A percentile compares a stretch with the other conserved stretches of the same genome.
phyloP scores from a whole-genome alignment of 768 basidiomycete genomes.

The Termitomyces sp. region DNA sequence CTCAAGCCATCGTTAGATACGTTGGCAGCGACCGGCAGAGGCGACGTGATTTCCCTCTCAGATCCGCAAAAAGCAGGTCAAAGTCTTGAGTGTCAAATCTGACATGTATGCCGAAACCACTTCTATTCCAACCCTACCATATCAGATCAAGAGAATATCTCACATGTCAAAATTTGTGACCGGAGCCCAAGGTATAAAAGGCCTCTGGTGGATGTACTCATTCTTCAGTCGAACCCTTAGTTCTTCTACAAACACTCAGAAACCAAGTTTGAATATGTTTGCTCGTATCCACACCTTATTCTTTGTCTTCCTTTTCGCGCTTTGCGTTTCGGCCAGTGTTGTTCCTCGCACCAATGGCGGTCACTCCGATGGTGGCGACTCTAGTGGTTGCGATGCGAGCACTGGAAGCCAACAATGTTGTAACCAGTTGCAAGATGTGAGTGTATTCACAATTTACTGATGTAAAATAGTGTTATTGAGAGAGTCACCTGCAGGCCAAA shows the following conservation, averaged over 20 bases:
- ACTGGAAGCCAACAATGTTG: conserved; percentile 6
- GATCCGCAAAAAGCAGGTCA: no score
- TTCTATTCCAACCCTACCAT: background rate
- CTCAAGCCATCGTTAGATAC: background rate
- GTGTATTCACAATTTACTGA: background rate
- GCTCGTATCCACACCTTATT: conserved; percentile 10
- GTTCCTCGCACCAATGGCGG: conserved; percentile 2
- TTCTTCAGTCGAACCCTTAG: conserved; percentile 2
- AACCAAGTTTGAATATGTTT: conserved; percentile 3
- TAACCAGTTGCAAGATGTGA: background rate
- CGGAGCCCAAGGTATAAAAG: conserved; percentile 2
- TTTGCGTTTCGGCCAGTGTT: conserved; percentile 1
- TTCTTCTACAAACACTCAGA: conserved; percentile 2
- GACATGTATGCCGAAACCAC: background rate
- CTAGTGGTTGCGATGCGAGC: background rate
- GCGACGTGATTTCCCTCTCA: background rate
- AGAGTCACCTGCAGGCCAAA: background rate
- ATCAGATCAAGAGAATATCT: background rate
- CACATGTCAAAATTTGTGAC: background rate
- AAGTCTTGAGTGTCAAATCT: no score
- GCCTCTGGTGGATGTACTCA: background rate
- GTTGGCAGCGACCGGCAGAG: background rate
- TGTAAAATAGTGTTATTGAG: background rate
- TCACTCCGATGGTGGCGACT: background rate
- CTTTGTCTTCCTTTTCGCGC: conserved; percentile 6